Conservation (phyloP, 2,329 filamentous ascomycete genomes). For the Colletotrichum siamense region DNA sequence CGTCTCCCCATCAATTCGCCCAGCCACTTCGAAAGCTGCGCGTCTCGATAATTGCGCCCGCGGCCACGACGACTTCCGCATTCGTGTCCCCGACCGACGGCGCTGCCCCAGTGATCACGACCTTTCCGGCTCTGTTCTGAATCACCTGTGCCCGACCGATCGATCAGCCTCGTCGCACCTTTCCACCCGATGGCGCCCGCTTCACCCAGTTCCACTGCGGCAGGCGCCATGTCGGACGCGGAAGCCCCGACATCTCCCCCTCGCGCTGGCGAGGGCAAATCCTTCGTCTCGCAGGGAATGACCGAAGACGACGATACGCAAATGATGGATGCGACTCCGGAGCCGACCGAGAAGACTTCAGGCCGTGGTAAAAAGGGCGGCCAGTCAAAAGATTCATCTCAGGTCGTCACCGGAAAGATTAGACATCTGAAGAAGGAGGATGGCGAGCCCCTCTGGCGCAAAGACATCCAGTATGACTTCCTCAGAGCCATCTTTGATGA, state of each 20-base stretch:
- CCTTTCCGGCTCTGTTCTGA: not conserved
- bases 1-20: not conserved
- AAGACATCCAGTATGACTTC: slow-evolving; percentile 90
- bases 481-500: slow-evolving; percentile 82
- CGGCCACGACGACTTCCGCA: not conserved
- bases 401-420: slow-evolving; percentile 69
- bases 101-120: slow-evolving; percentile 7
- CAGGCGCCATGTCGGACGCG: slow-evolving; percentile 48
- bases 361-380: slow-evolving; percentile 39
- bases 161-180: not conserved
- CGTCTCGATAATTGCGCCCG: slow-evolving; percentile 2
- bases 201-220: slow-evolving; percentile 40
- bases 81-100: not conserved
- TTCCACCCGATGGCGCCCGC: slow-evolving; percentile 37
- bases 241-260: slow-evolving; percentile 53
- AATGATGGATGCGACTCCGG: slow-evolving; percentile 48
- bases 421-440: slow-evolving; percentile 88
- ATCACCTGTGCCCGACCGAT: not conserved
- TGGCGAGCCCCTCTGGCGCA: slow-evolving; percentile 84
- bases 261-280: slow-evolving; percentile 44
- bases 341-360: slow-evolving; percentile 43
- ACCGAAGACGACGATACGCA: slow-evolving; percentile 50
- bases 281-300: slow-evolving; percentile 48
- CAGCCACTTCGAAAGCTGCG: not conserved
- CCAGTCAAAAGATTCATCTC: slow-evolving; percentile 39